Base-by-base conservation (phyloP, 352 stramenopile species). In the Pythium volutum region DNA sequence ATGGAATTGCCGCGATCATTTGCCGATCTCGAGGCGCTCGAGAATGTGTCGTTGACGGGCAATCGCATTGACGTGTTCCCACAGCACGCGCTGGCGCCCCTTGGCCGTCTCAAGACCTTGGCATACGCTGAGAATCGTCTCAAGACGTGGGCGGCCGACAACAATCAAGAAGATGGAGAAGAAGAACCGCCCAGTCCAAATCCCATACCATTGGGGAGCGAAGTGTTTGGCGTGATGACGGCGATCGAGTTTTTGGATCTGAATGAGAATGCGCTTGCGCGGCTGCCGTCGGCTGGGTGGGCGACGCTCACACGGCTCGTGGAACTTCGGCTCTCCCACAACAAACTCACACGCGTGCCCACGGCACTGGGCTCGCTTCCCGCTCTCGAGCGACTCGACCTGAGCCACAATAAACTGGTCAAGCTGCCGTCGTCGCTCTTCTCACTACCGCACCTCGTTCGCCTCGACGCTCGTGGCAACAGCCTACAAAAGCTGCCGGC, bases 21-120 rank as follows among this genome's bases (percentile, higher is more conserved):
- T 41, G 55, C 42, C 4, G 41, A 80, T 8, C 63, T 88, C 14
- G 55, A 64, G 2, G 48, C n/a, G 16, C 66, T 88, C 11, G 66
- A 67, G 26, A 81, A 76, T 39, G 39, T 88, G 3, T 66, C 74
- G 12, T 47, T 88, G 2, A 69, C 62, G 23, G 67, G 65, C 4
- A 88, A 88, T 59, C 62, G 67, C n/a, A 68, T 85, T 45, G 75
- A 84, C 8, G 55, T 64, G 9, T 83, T 81, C 38, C 74, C 76
- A 16, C 55, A 67, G 0, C 20, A 57, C 0, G 41, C 64, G 2
- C 26, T 87, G 8, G 38, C 53, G 6, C 22, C 34, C 7, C 34
- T 84, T 9, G 43, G 26, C 16, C 45, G 34, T 0, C 51, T 87
- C 15, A 51, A 63, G 12, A 77, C 61, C 11, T 41, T 87, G 6